Evolutionary conservation across 2,329 filamentous ascomycete species (phyloP), one percentile per base, ranked within the genome.

Genomic region (Hypocreales sp.): DNA sequence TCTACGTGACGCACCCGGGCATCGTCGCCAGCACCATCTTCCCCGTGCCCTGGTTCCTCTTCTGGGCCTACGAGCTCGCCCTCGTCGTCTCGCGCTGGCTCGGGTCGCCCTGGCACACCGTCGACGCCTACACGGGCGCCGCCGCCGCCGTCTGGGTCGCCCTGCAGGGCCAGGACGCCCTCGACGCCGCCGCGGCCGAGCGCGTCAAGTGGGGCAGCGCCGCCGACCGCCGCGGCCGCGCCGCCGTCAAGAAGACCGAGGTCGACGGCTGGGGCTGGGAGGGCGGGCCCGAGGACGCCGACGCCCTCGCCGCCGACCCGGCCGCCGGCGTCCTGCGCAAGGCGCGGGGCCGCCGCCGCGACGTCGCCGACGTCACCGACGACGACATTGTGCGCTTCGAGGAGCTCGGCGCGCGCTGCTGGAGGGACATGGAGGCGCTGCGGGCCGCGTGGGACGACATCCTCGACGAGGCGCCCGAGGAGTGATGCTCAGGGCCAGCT

Each of bases 61-160:
- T 72, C 36, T 75, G 71, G 48, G 59, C 66, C 34, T 90, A 90
- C 67, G 52, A 69, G 27, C 44, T 68, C 13, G 58, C 67, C 4
- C 75, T 92, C 47, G 75, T 74, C 47, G 23, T 92, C 11, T 72
- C 72, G 10, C 79, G 87, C 36, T 73, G 68, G 58, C 47, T 84
- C 15, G 90, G 90, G 26, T 92, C 81, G 3, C 80, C 80, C 8
- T 98, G 90, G 90, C 87, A 95, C 49, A 64, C 69, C 1, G 63
- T 81, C 26, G 66, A 65, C n/a, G 64, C 75, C 1, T 92, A 93
- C 55, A 65, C 68, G 13, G 86, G 79, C 22, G 82, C 86, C 7
- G 67, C 66, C 25, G 72, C 83, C 0, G 68, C 81, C 5, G 75
- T 79, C 15, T 94, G 81, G 78, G 55, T 92, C 6, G 71, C 78